Conservation (phyloP, 345 rosid species). For the Salix udensis region DNA sequence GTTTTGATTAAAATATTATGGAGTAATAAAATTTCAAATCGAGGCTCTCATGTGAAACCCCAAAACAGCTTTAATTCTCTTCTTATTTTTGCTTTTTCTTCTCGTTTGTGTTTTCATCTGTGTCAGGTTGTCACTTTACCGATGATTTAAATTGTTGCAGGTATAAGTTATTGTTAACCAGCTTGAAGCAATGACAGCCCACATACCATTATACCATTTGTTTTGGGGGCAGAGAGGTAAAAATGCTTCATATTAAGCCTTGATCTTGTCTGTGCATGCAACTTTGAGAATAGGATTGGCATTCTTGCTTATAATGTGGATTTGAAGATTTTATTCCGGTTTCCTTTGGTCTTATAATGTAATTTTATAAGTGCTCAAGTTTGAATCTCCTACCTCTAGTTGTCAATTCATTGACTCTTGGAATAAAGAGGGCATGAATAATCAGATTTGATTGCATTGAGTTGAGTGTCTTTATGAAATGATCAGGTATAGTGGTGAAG, state of each 20-base stretch:
- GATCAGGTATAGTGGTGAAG: background rate
- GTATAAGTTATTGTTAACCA: background rate
- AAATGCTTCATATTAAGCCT: background rate
- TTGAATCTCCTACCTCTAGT: background rate
- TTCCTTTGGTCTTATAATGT: background rate
- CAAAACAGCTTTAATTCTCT: too few species aligned
- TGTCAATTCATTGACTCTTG: background rate
- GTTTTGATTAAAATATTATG: too few species aligned
- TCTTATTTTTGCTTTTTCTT: too few species aligned
- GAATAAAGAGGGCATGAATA: background rate
- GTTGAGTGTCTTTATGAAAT: background rate
- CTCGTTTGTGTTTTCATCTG: too few species aligned
- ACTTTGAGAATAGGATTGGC: background rate
- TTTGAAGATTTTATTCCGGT: background rate
- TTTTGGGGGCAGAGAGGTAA: background rate
- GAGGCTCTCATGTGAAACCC: too few species aligned
- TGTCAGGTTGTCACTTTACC: background rate
- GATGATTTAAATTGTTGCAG: background rate
- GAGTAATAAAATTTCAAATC: too few species aligned
- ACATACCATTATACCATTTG: background rate
- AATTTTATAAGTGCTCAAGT: background rate
- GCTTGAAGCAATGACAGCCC: background rate
- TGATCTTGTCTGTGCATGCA: background rate
- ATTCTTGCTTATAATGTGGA: background rate
- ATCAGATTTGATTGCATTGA: background rate